These are phyloP conservation scores for Microstroma glucosiphilum DNA, from an alignment of 1,284 basidiomycete genomes.

Conservation along the genomic window DNA sequence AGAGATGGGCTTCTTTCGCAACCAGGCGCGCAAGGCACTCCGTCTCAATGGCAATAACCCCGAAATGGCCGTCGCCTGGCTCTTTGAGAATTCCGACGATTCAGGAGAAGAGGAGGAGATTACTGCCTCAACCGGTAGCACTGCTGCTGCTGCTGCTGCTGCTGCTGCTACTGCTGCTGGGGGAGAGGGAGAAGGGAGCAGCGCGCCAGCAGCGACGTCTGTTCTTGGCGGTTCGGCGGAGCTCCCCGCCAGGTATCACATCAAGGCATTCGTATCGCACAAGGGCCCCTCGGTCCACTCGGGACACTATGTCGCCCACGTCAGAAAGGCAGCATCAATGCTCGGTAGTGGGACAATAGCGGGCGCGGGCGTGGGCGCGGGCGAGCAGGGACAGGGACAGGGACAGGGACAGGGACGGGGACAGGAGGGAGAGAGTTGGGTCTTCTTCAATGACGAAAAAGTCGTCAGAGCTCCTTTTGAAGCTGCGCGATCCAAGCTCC, in stretches of 20 bases:
- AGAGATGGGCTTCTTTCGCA: conserved; percentile 86
- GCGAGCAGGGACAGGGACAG: too few species aligned
- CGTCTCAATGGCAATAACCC: conserved; percentile 71
- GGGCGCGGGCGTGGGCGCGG: background rate
- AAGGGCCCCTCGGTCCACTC: conserved; percentile 70
- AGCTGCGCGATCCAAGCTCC: background rate
- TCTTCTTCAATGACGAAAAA: conserved; percentile 20
- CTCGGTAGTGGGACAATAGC: background rate
- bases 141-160: background rate
- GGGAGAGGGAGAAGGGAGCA: conserved; percentile 6
- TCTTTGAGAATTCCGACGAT: conserved; percentile 92
- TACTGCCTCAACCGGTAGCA: conserved; percentile 1
- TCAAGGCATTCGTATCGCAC: conserved; percentile 93
- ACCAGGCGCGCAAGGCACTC: conserved; percentile 82
- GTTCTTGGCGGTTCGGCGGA: conserved; percentile 33
- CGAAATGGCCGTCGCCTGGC: conserved; percentile 88
- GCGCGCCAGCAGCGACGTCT: background rate
- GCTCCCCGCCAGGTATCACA: conserved; percentile 69
- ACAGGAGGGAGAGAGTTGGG: conserved; percentile 5
- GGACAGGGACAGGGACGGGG: background rate
- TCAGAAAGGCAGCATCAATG: background rate
- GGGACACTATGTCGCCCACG: conserved; percentile 18
- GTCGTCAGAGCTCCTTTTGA: conserved; percentile 12
- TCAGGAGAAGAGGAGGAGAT: conserved; percentile 57
- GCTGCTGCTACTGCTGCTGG: background rate